A percentile compares a stretch with the other conserved stretches of the same genome.
These are phyloP conservation scores for Tilletia setariae DNA, from an alignment of 1,284 basidiomycete species.

Conservation along the genomic window DNA sequence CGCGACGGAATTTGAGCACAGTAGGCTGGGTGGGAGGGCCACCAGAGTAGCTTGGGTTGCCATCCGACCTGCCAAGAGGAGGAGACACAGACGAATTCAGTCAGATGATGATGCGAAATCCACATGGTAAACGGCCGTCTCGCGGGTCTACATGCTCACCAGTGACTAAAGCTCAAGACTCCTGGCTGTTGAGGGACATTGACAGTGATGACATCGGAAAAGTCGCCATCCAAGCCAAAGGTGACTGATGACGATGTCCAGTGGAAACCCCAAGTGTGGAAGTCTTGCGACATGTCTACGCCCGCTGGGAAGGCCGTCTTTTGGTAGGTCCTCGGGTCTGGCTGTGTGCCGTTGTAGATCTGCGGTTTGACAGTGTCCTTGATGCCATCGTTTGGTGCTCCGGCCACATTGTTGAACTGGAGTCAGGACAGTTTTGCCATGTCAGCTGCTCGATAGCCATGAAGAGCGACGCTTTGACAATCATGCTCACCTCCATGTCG, in stretches of 20 bases:
- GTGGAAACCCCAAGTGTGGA: constrained; percentile 9
- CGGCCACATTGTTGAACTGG: background rate
- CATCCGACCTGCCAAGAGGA: background rate
- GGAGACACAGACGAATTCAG: background rate
- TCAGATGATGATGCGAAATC: background rate
- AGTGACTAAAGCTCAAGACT: constrained; percentile 10
- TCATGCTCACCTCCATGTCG: constrained; percentile 14
- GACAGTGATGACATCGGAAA: background rate
- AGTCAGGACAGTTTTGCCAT: background rate
- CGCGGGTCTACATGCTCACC: constrained; percentile 7
- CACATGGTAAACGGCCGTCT: background rate
- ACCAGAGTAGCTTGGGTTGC: constrained; percentile 11
- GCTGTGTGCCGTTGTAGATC: constrained; percentile 4
- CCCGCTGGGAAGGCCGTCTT: background rate
- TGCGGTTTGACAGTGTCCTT: constrained; percentile 17
- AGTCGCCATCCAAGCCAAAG: constrained; percentile 12
- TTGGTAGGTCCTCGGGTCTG: constrained; percentile 3
- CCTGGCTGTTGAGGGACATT: constrained; percentile 15
- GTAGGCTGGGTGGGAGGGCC: background rate
- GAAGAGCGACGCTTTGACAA: background rate
- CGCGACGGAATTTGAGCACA: constrained; percentile 5
- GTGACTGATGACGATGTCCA: background rate
- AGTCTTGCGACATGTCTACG: constrained; percentile 12
- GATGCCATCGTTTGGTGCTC: background rate
- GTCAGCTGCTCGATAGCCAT: background rate